A percentile compares a stretch with the other conserved stretches of the same genome.
Evolutionary conservation across 73 alveolate genomes (phyloP).

Genomic region (Symbiodinium pilosum): DNA sequence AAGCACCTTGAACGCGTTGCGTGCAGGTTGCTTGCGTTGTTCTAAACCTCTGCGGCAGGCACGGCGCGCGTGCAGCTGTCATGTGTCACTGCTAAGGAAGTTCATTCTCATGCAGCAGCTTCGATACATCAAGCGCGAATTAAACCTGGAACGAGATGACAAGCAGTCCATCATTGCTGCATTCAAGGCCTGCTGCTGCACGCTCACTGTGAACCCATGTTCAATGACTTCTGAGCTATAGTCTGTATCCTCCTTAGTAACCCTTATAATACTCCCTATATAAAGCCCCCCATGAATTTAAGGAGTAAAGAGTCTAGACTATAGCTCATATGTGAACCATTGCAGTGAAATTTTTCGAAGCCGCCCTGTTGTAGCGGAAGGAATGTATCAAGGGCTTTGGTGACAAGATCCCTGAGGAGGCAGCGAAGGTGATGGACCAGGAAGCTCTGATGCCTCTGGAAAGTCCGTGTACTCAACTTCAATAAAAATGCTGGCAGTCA

Average conservation of each 20-base stretch:
- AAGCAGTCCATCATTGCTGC: slow-evolving; percentile 84
- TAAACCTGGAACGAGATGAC: slow-evolving; percentile 80
- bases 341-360: background rate
- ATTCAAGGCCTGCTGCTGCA: slow-evolving; percentile 31
- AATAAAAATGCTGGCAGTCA: too few relatives aligned
- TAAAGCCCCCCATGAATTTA: background rate
- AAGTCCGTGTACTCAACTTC: too few relatives aligned
- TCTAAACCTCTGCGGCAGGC: background rate
- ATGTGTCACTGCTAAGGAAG: slow-evolving; percentile 63
- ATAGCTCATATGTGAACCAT: too few relatives aligned
- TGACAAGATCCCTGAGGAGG: slow-evolving; percentile 34
- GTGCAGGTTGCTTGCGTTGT: background rate
- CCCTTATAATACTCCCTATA: too few relatives aligned
- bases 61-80: background rate
- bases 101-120: slow-evolving; percentile 92
- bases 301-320: too few relatives aligned
- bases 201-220: too few relatives aligned
- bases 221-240: background rate
- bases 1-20: background rate
- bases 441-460: background rate
- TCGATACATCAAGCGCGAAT: slow-evolving; percentile 78
- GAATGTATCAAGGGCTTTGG: slow-evolving; percentile 73
- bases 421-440: slow-evolving; percentile 85
- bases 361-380: background rate
- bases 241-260: too few relatives aligned